A percentile compares a stretch with the other conserved stretches of the same genome.
Evolutionary conservation across 768 basidiomycete species (phyloP).

Genomic region (Albatrellus ellisii): DNA sequence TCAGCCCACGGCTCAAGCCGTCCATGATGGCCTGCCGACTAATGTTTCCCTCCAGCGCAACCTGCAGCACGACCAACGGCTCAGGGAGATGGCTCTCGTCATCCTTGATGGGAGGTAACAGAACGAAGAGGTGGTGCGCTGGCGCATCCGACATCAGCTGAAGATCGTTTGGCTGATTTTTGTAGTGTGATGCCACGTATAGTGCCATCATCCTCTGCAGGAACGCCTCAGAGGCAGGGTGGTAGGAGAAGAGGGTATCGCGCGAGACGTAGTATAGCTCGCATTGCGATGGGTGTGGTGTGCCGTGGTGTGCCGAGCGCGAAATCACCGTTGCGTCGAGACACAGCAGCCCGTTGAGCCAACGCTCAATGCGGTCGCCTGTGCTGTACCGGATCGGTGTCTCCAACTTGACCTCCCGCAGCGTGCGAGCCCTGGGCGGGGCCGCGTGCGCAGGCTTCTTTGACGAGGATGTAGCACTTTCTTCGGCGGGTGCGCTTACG

Average conservation of each 20-base stretch:
- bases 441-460: slow-evolving; percentile 44
- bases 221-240: slow-evolving; percentile 95
- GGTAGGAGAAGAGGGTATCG: slow-evolving; percentile 94
- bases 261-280: slow-evolving; percentile 92
- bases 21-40: slow-evolving; percentile 78
- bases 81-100: slow-evolving; percentile 88
- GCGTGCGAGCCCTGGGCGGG: slow-evolving; percentile 53
- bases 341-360: slow-evolving; percentile 86
- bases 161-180: slow-evolving; percentile 98
- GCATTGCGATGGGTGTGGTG: slow-evolving; percentile 88
- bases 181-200: slow-evolving; percentile 97
- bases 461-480: slow-evolving; percentile 30
- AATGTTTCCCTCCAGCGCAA: slow-evolving; percentile 91
- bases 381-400: slow-evolving; percentile 87
- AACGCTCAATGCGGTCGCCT: slow-evolving; percentile 85
- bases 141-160: slow-evolving; percentile 95
- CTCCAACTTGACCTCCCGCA: slow-evolving; percentile 90
- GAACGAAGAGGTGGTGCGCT: slow-evolving; percentile 91
- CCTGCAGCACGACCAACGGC: slow-evolving; percentile 90
- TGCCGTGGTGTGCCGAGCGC: slow-evolving; percentile 50
- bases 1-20: slow-evolving; percentile 67
- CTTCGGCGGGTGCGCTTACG: slow-evolving; percentile 20
- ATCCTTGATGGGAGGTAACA: slow-evolving; percentile 84
- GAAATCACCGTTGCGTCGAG: slow-evolving; percentile 69
- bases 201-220: slow-evolving; percentile 97